These are phyloP conservation scores for Phytophthora melonis DNA, from an alignment of 352 stramenopile species.

Conservation along the genomic window DNA sequence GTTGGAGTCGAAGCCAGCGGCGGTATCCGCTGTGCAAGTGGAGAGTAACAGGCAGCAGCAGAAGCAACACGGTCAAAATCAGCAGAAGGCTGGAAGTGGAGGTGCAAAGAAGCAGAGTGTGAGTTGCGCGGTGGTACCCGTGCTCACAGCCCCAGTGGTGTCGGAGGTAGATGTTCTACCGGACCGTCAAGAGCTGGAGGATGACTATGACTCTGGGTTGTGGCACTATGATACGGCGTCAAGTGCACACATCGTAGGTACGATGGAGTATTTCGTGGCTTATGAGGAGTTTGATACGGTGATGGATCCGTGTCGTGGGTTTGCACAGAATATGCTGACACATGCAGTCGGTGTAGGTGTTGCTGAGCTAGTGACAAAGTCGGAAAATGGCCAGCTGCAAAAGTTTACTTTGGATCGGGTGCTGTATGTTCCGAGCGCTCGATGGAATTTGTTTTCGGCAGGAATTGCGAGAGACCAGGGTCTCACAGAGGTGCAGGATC, in stretches of 20 bases:
- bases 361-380: neutral
- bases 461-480: too few relatives aligned
- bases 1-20: neutral
- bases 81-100: neutral
- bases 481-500: too few relatives aligned
- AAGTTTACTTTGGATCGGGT: too few relatives aligned
- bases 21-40: neutral
- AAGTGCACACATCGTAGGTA: neutral
- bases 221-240: neutral
- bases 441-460: too few relatives aligned
- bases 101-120: neutral
- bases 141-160: neutral
- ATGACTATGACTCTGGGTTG: constrained; percentile 5
- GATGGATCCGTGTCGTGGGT: neutral
- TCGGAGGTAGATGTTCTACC: constrained; percentile 1
- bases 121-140: too few relatives aligned
- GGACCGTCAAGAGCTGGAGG: neutral
- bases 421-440: too few relatives aligned
- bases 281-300: neutral
- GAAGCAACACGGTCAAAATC: neutral
- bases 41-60: neutral
- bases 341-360: neutral
- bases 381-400: too few relatives aligned
- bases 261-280: neutral
- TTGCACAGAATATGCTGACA: neutral